Percentiles rank a stretch among this genome's conserved stretches.
phyloP scores from a whole-genome alignment of 1,139 yeast species.

The Candida sojae region DNA sequence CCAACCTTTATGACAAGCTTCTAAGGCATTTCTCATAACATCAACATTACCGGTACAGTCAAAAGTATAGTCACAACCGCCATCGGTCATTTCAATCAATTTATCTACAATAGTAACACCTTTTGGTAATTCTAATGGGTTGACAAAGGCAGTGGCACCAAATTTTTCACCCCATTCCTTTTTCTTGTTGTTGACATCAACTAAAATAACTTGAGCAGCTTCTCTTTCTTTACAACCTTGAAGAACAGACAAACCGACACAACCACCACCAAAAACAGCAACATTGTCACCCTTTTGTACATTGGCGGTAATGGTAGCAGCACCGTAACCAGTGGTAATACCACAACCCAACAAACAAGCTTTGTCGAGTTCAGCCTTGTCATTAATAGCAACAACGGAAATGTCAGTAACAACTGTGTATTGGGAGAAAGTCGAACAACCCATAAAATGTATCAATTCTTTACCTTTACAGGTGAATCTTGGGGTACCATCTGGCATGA shows the following conservation, averaged over 20 bases:
- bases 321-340: constrained; percentile 98
- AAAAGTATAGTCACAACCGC: constrained; percentile 93
- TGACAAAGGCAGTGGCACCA: constrained; percentile 94
- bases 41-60: constrained; percentile 97
- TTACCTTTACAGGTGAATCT: constrained; percentile 87
- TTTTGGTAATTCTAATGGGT: constrained; percentile 73
- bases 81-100: constrained; percentile 88
- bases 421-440: constrained; percentile 94
- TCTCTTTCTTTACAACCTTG: constrained; percentile 89
- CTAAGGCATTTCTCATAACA: constrained; percentile 95
- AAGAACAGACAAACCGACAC: constrained; percentile 93
- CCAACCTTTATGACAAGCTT: constrained; percentile 99
- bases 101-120: constrained; percentile 81
- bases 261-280: constrained; percentile 97
- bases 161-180: constrained; percentile 83
- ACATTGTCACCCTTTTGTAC: constrained; percentile 91
- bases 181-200: constrained; percentile 84
- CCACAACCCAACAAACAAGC: constrained; percentile 97
- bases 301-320: constrained; percentile 92
- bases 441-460: constrained; percentile 89
- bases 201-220: constrained; percentile 80
- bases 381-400: constrained; percentile 91
- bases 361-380: constrained; percentile 78
- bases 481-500: constrained; percentile 85
- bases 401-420: constrained; percentile 98